Conservation (phyloP, 2,329 filamentous ascomycete genomes). For the Phyllachora maydis region DNA sequence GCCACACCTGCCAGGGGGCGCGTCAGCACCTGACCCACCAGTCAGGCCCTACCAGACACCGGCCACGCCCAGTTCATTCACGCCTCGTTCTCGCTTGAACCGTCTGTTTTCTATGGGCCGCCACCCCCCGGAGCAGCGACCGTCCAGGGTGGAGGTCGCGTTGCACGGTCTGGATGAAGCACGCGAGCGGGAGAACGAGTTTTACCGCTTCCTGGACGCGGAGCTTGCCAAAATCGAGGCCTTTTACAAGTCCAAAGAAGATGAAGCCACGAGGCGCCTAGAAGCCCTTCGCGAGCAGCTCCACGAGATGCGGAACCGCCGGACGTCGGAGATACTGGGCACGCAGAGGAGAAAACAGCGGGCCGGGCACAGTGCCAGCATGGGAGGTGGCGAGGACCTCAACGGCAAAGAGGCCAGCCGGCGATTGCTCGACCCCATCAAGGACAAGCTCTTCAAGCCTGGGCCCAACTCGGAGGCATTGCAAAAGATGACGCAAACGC, state of each 20-base stretch:
- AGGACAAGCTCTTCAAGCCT: conserved; percentile 28
- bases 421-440: conserved; percentile 34
- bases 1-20: no score
- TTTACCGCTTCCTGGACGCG: conserved; percentile 64
- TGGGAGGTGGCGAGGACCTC: no score
- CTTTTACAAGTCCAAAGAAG: conserved; percentile 78
- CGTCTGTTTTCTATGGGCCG: conserved; percentile 19
- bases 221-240: conserved; percentile 81
- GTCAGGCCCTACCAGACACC: no score
- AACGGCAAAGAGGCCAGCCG: conserved; percentile 7
- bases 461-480: conserved; percentile 41
- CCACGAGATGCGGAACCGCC: conserved; percentile 77
- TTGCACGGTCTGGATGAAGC: conserved; percentile 27
- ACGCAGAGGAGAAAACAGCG: conserved; percentile 15
- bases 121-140: conserved; percentile 11
- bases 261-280: conserved; percentile 59
- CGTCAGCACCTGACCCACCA: no score
- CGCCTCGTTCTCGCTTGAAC: conserved; percentile 11
- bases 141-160: conserved; percentile 18
- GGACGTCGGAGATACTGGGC: conserved; percentile 47
- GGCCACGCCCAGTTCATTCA: no score
- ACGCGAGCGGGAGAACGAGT: conserved; percentile 58
- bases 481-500: conserved; percentile 29
- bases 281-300: conserved; percentile 59
- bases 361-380: conserved; percentile 7